These are phyloP conservation scores for Pascua guehoae DNA, from an alignment of 1,284 basidiomycete species.

Conservation along the genomic window DNA sequence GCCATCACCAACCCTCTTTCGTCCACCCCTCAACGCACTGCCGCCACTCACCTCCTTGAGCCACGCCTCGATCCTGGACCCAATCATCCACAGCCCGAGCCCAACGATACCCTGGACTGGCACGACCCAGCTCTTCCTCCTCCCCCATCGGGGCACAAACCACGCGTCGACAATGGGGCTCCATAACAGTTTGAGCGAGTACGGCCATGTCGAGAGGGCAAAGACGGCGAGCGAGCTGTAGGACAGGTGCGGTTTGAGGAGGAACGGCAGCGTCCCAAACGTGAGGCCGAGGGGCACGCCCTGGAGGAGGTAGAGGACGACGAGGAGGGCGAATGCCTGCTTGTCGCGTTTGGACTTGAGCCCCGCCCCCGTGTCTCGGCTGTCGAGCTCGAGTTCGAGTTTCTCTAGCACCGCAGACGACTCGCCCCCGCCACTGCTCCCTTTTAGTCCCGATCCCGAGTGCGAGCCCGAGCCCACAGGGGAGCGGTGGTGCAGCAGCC, in stretches of 20 bases:
- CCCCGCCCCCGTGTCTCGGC: no score
- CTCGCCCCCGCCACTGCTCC: background rate
- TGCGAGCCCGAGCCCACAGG: no score
- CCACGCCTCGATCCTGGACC: constrained; percentile 71
- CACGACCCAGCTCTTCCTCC: constrained; percentile 97
- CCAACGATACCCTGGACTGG: constrained; percentile 94
- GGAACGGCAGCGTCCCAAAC: constrained; percentile 88
- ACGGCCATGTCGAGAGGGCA: constrained; percentile 91
- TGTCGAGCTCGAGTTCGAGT: constrained; percentile 20
- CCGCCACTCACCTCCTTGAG: constrained; percentile 67
- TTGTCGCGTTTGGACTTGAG: constrained; percentile 58
- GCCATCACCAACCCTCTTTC: no score
- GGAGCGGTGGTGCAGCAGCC: constrained; percentile 28
- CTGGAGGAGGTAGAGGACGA: constrained; percentile 76
- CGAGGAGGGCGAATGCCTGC: constrained; percentile 77
- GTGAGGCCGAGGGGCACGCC: constrained; percentile 80
- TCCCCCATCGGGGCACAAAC: constrained; percentile 68
- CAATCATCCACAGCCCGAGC: constrained; percentile 80
- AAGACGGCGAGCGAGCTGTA: constrained; percentile 97
- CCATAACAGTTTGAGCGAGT: constrained; percentile 96
- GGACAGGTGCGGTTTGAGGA: constrained; percentile 88
- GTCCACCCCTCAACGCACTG: background rate
- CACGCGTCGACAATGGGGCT: constrained; percentile 94
- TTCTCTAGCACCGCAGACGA: constrained; percentile 19
- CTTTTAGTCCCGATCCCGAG: no score